These are phyloP conservation scores for Penicillium herquei DNA, from an alignment of 495 filamentous ascomycete genomes.

Conservation along the genomic window DNA sequence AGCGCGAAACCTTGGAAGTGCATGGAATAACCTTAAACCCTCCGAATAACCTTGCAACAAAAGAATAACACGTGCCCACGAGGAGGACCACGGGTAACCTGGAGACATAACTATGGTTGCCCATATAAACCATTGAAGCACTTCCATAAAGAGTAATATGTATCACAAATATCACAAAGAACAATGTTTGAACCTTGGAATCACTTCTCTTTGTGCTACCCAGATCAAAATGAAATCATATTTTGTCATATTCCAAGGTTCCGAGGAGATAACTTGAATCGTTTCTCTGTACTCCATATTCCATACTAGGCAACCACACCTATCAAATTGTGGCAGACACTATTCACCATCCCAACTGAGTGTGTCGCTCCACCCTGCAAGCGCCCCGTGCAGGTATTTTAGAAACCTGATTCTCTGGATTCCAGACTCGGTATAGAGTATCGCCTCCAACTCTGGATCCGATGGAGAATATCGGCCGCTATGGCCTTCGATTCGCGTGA, in stretches of 20 bases:
- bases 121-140: not conserved
- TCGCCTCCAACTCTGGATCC: not conserved
- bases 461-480: conserved; percentile 3
- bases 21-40: not conserved
- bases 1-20: not conserved
- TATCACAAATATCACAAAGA: too few relatives aligned
- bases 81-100: not conserved
- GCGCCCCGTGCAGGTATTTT: not conserved
- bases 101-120: too few relatives aligned
- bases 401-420: not conserved
- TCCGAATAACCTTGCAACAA: not conserved
- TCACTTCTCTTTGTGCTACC: too few relatives aligned
- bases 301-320: too few relatives aligned
- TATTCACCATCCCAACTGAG: conserved; percentile 3
- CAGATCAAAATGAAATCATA: too few relatives aligned
- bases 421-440: not conserved
- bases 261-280: too few relatives aligned
- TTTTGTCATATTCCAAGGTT: too few relatives aligned
- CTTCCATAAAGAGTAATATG: too few relatives aligned
- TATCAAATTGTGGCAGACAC: not conserved
- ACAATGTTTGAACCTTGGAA: too few relatives aligned
- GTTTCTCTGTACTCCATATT: too few relatives aligned
- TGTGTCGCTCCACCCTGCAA: not conserved
- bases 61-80: too few relatives aligned
- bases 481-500: not conserved